A percentile compares a stretch with the other conserved stretches of the same genome.
Conservation (phyloP, 1,139 yeast genomes). For the Magnusiomyces fungicola region DNA sequence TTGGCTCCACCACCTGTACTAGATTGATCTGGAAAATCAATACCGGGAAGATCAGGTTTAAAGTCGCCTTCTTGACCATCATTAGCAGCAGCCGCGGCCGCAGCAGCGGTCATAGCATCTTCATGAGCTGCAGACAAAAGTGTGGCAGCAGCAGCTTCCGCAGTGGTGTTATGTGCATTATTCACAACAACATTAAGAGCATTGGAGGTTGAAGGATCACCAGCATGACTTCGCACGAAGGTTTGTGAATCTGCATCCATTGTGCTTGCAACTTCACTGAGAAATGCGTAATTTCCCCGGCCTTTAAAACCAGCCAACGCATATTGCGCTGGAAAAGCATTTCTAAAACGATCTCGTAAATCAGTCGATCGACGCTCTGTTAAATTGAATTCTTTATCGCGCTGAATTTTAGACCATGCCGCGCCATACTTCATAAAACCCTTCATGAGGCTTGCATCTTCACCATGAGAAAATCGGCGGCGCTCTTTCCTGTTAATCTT, state of each 20-base stretch:
- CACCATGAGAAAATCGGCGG: constrained; percentile 52
- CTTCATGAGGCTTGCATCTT: constrained; percentile 59
- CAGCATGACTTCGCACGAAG: not conserved
- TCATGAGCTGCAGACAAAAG: constrained; percentile 8
- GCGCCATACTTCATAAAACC: constrained; percentile 74
- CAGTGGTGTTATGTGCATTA: constrained; percentile 10
- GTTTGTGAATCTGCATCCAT: not conserved
- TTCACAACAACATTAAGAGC: not conserved
- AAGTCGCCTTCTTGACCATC: constrained; percentile 4
- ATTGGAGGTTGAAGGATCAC: not conserved
- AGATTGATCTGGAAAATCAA: too few species aligned
- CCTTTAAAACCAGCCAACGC: constrained; percentile 41
- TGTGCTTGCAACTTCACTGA: constrained; percentile 6
- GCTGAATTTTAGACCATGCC: constrained; percentile 76
- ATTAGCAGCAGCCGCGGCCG: constrained; percentile 6
- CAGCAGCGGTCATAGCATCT: constrained; percentile 8
- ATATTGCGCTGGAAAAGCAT: constrained; percentile 39
- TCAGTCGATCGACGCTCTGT: constrained; percentile 38
- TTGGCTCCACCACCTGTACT: too few species aligned
- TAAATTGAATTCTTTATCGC: constrained; percentile 34
- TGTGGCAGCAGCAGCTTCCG: constrained; percentile 13
- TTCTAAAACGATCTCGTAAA: constrained; percentile 39
- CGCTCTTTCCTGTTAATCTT: constrained; percentile 40
- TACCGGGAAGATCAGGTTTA: too few species aligned
- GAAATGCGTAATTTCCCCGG: constrained; percentile 18